Conservation (phyloP, 768 basidiomycete genomes). For the Mycena venus region DNA sequence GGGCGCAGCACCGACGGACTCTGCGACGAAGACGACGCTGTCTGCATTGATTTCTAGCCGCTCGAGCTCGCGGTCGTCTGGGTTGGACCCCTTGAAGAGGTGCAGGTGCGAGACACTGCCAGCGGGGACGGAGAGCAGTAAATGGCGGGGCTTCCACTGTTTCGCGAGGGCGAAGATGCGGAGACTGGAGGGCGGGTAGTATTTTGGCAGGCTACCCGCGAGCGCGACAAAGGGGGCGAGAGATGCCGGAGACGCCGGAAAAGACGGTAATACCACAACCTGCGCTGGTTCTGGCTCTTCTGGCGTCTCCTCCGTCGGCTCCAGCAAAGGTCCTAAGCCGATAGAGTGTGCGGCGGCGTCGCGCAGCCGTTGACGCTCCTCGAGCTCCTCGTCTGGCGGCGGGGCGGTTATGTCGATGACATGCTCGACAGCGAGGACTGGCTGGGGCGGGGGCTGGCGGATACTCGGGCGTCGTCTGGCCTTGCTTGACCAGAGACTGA, state of each 20-base stretch:
- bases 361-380: conserved; percentile 81
- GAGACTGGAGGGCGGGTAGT: conserved; percentile 75
- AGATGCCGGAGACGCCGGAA: conserved; percentile 69
- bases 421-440: conserved; percentile 43
- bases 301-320: conserved; percentile 51
- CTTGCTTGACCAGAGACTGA: conserved; percentile 5
- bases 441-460: neutral
- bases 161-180: conserved; percentile 80
- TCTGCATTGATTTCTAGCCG: conserved; percentile 83
- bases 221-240: conserved; percentile 68
- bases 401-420: conserved; percentile 80
- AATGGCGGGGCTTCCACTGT: conserved; percentile 32
- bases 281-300: conserved; percentile 6
- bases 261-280: conserved; percentile 59
- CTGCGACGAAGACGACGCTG: conserved; percentile 81
- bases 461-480: neutral
- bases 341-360: conserved; percentile 84
- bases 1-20: conserved; percentile 44
- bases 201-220: conserved; percentile 72
- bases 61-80: conserved; percentile 79
- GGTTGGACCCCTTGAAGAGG: conserved; percentile 69
- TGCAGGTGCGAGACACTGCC: conserved; percentile 74
- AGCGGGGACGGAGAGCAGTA: conserved; percentile 46
- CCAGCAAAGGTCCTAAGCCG: conserved; percentile 69
- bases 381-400: conserved; percentile 68